phyloP scores from a whole-genome alignment of 768 basidiomycete species.

The Russula abietina region DNA sequence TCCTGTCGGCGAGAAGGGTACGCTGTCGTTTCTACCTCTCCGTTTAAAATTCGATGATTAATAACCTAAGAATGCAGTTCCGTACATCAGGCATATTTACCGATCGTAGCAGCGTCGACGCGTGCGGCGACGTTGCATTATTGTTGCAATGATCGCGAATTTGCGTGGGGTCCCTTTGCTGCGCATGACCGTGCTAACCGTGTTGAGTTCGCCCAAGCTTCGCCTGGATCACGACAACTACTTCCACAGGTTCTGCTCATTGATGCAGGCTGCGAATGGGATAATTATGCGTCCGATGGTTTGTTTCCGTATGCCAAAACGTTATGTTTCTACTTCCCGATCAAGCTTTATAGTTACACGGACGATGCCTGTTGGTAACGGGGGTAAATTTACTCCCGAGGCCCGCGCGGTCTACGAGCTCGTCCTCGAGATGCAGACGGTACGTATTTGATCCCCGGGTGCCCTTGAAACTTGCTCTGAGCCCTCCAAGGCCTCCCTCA shows the following conservation, averaged over 20 bases:
- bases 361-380: slow-evolving; percentile 90
- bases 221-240: slow-evolving; percentile 34
- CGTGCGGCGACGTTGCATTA: slow-evolving; percentile 91
- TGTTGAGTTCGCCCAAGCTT: slow-evolving; percentile 39
- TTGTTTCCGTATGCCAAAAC: slow-evolving; percentile 25
- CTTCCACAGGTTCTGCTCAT: slow-evolving; percentile 76
- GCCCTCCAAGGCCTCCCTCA: slow-evolving; percentile 54
- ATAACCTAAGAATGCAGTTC: slow-evolving; percentile 41
- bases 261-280: slow-evolving; percentile 93
- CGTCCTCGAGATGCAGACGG: slow-evolving; percentile 87
- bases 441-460: slow-evolving; percentile 30
- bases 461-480: neutral
- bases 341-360: slow-evolving; percentile 41
- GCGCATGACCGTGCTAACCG: slow-evolving; percentile 51
- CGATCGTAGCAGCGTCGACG: slow-evolving; percentile 84
- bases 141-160: slow-evolving; percentile 85
- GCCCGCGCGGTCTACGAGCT: slow-evolving; percentile 79
- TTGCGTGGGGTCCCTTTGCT: slow-evolving; percentile 74
- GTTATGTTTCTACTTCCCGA: slow-evolving; percentile 30
- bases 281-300: slow-evolving; percentile 60
- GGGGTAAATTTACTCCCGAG: slow-evolving; percentile 80
- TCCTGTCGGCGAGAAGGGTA: slow-evolving; percentile 85
- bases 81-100: slow-evolving; percentile 83
- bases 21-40: slow-evolving; percentile 27
- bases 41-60: neutral